phyloP scores from a whole-genome alignment of 495 filamentous ascomycete genomes.

The Aspergillus steynii region DNA sequence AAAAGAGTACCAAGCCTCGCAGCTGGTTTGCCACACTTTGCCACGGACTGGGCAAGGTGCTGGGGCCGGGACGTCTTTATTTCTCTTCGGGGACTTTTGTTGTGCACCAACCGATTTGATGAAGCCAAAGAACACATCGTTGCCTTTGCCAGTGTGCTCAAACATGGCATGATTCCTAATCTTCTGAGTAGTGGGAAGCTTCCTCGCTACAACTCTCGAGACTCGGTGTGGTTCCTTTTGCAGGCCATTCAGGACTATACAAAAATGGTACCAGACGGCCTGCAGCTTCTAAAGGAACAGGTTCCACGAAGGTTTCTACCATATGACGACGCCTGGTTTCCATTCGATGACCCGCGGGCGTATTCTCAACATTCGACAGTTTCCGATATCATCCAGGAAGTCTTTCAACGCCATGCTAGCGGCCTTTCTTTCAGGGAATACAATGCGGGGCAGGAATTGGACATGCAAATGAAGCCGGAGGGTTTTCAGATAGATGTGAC shows the following conservation, averaged over 20 bases:
- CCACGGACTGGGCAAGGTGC: slow-evolving; percentile 89
- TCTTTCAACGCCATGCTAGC: slow-evolving; percentile 83
- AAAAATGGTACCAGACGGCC: slow-evolving; percentile 76
- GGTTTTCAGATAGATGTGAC: slow-evolving; percentile 90
- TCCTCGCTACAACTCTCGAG: slow-evolving; percentile 96
- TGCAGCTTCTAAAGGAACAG: slow-evolving; percentile 70
- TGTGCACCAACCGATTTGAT: slow-evolving; percentile 82
- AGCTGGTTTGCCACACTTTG: slow-evolving; percentile 93
- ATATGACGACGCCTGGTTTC: slow-evolving; percentile 93
- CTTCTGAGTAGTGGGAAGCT: slow-evolving; percentile 79
- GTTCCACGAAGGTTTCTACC: slow-evolving; percentile 88
- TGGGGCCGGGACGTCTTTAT: slow-evolving; percentile 99
- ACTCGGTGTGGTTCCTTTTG: slow-evolving; percentile 97
- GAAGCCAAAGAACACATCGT: slow-evolving; percentile 93
- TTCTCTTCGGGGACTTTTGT: slow-evolving; percentile 82
- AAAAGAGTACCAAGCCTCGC: slow-evolving; percentile 84
- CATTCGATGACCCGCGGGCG: slow-evolving; percentile 73
- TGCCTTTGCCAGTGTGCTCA: slow-evolving; percentile 93
- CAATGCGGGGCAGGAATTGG: slow-evolving; percentile 83
- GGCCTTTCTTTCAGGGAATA: slow-evolving; percentile 93
- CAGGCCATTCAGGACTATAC: slow-evolving; percentile 94
- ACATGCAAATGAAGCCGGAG: slow-evolving; percentile 89
- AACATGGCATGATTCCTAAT: slow-evolving; percentile 99
- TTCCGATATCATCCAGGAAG: slow-evolving; percentile 88
- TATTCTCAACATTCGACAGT: slow-evolving; percentile 82